phyloP scores from a whole-genome alignment of 495 filamentous ascomycete genomes.

The Penicillium samsonianum region DNA sequence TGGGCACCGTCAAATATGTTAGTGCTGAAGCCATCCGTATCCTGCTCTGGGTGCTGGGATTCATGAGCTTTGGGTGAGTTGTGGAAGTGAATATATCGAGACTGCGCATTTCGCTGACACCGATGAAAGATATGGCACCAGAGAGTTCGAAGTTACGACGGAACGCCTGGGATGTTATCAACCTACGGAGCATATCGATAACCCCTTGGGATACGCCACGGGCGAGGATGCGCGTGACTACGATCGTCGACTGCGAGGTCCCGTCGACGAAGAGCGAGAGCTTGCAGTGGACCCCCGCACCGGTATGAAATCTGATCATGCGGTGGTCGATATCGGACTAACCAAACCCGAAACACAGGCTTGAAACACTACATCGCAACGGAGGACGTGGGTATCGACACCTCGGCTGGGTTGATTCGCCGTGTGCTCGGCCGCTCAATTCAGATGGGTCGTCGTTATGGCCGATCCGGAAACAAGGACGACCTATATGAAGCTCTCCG shows the following conservation, averaged over 20 bases:
- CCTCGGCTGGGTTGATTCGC: slow-evolving; percentile 72
- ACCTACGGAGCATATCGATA: slow-evolving; percentile 87
- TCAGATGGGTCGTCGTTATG: slow-evolving; percentile 71
- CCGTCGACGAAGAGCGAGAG: slow-evolving; percentile 76
- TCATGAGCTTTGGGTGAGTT: slow-evolving; percentile 54
- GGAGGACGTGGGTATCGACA: slow-evolving; percentile 71
- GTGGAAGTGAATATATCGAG: background rate
- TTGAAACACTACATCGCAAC: slow-evolving; percentile 92
- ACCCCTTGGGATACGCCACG: slow-evolving; percentile 76
- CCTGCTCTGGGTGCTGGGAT: slow-evolving; percentile 65
- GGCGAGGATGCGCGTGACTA: slow-evolving; percentile 83
- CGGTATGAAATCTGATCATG: slow-evolving; percentile 24
- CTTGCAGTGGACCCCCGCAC: slow-evolving; percentile 72
- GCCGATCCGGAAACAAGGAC: slow-evolving; percentile 57
- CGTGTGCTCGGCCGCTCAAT: slow-evolving; percentile 70
- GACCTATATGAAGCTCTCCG: slow-evolving; percentile 85
- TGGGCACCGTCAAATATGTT: slow-evolving; percentile 84
- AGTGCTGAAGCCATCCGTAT: slow-evolving; percentile 87
- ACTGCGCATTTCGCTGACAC: slow-evolving; percentile 46
- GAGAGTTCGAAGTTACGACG: slow-evolving; percentile 87
- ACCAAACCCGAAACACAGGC: slow-evolving; percentile 45
- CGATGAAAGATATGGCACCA: slow-evolving; percentile 68
- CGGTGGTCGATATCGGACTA: slow-evolving; percentile 5
- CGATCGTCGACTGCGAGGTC: slow-evolving; percentile 74
- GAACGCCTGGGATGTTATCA: slow-evolving; percentile 87